Percentiles rank a stretch among this genome's conserved stretches.
Conservation (phyloP, 1,284 basidiomycete genomes). For the Hymenochaete sp. region DNA sequence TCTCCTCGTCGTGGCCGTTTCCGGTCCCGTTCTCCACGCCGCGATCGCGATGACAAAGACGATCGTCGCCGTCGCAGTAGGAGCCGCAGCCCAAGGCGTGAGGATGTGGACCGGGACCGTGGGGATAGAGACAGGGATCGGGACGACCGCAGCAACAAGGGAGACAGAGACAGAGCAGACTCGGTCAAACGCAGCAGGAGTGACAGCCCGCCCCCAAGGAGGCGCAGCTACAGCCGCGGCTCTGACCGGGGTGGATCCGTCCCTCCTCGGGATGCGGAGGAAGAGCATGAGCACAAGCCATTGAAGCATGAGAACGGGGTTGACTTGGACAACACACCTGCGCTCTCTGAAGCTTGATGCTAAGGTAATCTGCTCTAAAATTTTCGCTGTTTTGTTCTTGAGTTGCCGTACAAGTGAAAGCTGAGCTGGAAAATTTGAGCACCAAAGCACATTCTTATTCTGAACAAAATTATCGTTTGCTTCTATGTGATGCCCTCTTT, state of each 20-base stretch:
- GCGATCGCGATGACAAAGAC: conserved; percentile 26
- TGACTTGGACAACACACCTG: conserved; percentile 43
- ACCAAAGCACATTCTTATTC: neutral
- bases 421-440: too few species aligned
- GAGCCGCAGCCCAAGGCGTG: conserved; percentile 21
- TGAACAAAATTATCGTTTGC: neutral
- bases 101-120: conserved; percentile 36
- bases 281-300: conserved; percentile 24
- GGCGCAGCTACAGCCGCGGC: conserved; percentile 22
- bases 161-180: conserved; percentile 32
- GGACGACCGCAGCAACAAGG: conserved; percentile 27
- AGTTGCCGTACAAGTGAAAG: too few species aligned
- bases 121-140: conserved; percentile 20
- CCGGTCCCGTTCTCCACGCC: conserved; percentile 34
- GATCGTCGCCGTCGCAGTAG: conserved; percentile 15
- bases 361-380: neutral
- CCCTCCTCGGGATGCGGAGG: too few species aligned
- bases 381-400: neutral
- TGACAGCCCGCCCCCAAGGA: conserved; percentile 42
- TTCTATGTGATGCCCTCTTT: neutral
- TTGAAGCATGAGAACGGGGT: conserved; percentile 45
- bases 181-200: too few species aligned
- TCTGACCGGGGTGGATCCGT: too few species aligned
- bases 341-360: conserved; percentile 19
- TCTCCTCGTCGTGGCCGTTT: conserved; percentile 40